These are phyloP conservation scores for Trichoderma erinaceum DNA, from an alignment of 495 filamentous ascomycete species.

Conservation along the genomic window DNA sequence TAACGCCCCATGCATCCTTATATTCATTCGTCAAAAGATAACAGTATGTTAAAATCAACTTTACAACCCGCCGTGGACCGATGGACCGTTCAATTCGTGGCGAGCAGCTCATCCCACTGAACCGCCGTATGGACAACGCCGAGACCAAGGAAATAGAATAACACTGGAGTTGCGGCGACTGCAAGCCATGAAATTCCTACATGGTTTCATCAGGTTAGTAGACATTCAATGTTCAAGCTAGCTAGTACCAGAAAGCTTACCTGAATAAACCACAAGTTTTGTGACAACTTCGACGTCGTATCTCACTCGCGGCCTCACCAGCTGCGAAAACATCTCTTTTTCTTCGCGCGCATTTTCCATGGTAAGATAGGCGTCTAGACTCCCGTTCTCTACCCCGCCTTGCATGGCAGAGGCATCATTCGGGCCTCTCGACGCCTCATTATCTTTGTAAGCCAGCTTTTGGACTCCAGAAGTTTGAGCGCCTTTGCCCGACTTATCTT, in stretches of 20 bases:
- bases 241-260: conserved; percentile 43
- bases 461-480: conserved; percentile 28
- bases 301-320: conserved; percentile 81
- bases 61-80: background rate
- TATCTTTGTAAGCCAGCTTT: conserved; percentile 45
- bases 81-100: background rate
- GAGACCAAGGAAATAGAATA: conserved; percentile 62
- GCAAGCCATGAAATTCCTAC: conserved; percentile 71
- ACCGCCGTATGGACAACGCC: conserved; percentile 27
- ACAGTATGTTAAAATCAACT: background rate
- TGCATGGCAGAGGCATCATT: conserved; percentile 35
- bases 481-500: conserved; percentile 24
- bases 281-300: conserved; percentile 98
- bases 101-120: background rate
- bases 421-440: conserved; percentile 37
- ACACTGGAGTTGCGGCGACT: conserved; percentile 58
- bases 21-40: background rate
- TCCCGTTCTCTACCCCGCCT: conserved; percentile 24
- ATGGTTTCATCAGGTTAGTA: conserved; percentile 1
- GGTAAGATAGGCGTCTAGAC: conserved; percentile 20
- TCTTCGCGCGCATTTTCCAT: conserved; percentile 50
- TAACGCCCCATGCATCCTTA: background rate
- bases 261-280: conserved; percentile 90
- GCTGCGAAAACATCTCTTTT: conserved; percentile 74
- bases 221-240: conserved; percentile 12